Percentiles rank a stretch among this genome's conserved stretches.
Conservation (phyloP, 306 rosid genomes). For the Mucuna pruriens region DNA sequence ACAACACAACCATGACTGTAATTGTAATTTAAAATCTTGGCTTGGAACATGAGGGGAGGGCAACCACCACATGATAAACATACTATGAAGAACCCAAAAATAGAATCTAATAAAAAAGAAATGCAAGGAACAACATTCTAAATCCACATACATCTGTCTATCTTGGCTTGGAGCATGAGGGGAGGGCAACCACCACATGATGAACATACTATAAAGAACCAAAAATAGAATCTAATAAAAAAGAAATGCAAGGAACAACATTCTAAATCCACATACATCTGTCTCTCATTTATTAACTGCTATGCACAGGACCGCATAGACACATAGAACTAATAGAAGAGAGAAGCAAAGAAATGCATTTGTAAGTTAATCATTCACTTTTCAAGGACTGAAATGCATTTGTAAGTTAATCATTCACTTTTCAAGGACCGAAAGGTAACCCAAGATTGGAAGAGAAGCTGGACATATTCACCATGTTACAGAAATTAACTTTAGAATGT, state of each 20-base stretch:
- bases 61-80: background rate
- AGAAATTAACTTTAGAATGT: conserved; percentile 2
- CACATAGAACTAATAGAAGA: background rate
- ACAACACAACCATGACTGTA: background rate
- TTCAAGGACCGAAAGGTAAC: background rate
- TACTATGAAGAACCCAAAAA: too few relatives aligned
- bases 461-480: background rate
- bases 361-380: too few relatives aligned
- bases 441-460: conserved; percentile 1
- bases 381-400: background rate
- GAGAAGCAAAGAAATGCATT: background rate
- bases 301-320: background rate
- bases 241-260: background rate
- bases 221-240: too few relatives aligned
- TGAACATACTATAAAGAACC: too few relatives aligned
- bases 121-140: background rate
- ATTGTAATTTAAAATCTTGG: background rate
- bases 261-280: background rate
- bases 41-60: background rate
- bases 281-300: background rate
- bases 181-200: background rate
- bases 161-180: background rate
- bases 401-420: too few relatives aligned
- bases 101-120: too few relatives aligned
- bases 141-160: too few relatives aligned